Percentiles rank a stretch among this genome's conserved stretches.
Conservation (phyloP, 2,329 filamentous ascomycete species). For the Phaeosphaeriaceae sp. region DNA sequence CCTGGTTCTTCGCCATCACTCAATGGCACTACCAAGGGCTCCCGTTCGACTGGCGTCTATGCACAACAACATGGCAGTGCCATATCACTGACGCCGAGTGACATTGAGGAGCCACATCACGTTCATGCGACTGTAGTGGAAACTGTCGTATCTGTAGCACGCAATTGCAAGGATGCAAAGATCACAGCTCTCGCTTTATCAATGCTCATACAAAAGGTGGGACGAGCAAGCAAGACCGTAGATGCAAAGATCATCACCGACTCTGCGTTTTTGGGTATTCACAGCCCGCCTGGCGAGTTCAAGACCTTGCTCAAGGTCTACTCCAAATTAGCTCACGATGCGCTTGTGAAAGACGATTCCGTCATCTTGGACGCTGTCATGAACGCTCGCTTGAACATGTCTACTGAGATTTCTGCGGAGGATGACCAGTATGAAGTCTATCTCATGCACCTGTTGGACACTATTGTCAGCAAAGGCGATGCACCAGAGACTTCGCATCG, state of each 20-base stretch:
- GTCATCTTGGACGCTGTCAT: conserved; percentile 77
- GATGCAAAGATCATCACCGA: conserved; percentile 88
- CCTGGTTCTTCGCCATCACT: conserved; percentile 53
- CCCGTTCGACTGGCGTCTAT: conserved; percentile 45
- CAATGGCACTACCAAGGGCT: conserved; percentile 60
- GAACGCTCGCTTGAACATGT: conserved; percentile 81
- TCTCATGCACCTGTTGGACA: conserved; percentile 81
- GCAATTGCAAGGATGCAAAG: conserved; percentile 82
- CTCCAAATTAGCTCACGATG: conserved; percentile 75
- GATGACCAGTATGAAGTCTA: conserved; percentile 85
- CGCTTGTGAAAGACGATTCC: conserved; percentile 72
- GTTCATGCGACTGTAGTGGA: conserved; percentile 92
- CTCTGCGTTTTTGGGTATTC: conserved; percentile 77
- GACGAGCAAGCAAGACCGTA: conserved; percentile 79
- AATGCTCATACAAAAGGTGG: conserved; percentile 95
- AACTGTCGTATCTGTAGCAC: conserved; percentile 90
- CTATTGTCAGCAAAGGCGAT: conserved; percentile 90
- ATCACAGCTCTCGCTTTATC: conserved; percentile 92
- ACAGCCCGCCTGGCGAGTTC: conserved; percentile 82
- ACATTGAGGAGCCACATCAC: conserved; percentile 78
- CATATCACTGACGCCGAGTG: conserved; percentile 77
- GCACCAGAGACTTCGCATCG: conserved; percentile 74
- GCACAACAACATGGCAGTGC: conserved; percentile 72
- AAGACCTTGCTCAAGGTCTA: conserved; percentile 86
- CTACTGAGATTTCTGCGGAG: conserved; percentile 70